Evolutionary conservation across 1,284 basidiomycete genomes (phyloP), one percentile per base, ranked within the genome.

Genomic region (Pascua sp.): DNA sequence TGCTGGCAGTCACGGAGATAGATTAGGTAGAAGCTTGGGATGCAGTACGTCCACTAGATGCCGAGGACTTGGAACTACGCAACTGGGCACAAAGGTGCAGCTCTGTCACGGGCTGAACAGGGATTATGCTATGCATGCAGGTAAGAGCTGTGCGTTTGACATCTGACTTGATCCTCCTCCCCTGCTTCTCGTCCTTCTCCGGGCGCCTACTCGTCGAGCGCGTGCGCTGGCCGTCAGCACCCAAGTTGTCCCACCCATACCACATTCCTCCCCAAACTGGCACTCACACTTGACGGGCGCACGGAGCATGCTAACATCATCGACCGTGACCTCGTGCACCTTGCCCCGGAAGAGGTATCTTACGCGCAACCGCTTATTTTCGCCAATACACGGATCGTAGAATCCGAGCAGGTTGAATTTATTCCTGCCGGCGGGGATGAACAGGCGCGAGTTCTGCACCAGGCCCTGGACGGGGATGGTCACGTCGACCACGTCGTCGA

Each of bases 391-490:
- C 5, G 76, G 75, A 57, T 78, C 76, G 71, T 67, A 76, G 59
- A 77, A 77, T 2, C 76, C 76, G n/a, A 76, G 66, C 8, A 77
- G 58, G 52, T 75, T 73, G 59, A 65, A 68, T 65, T 84, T 84
- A 15, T 77, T 73, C 63, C 87, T 79, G 48, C 85, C 86, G 49
- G 85, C 85, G 15, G 91, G 86, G 60, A 96, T 86, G 69, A 86
- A 84, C 49, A 96, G 72, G 70, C 90, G 88, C 48, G 87, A 86
- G 62, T 87, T 83, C 62, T 84, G 82, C 47, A 94, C 88, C 15
- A 95, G 80, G 24, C 89, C 86, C 78, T 94, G 91, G 36, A 95
- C 70, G 4, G 92, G 84, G 38, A 89, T 79, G 16, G 86, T 88
- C 42, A 93, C 89, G 73, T 92, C 86, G 62, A 90, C 82, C 47